phyloP scores from a whole-genome alignment of 805 yeast genomes.

The Wickerhamomyces pijperi region DNA sequence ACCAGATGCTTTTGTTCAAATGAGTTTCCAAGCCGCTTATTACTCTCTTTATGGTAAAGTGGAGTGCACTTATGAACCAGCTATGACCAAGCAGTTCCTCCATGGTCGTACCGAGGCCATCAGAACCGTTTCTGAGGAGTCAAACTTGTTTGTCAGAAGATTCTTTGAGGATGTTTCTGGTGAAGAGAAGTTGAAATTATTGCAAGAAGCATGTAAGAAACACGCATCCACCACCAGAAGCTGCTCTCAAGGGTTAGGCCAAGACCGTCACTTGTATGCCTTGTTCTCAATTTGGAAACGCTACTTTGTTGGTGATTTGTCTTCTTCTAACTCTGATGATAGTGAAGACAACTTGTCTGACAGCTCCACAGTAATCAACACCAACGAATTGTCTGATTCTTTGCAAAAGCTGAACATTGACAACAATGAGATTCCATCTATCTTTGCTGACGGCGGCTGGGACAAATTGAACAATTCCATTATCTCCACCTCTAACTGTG shows the following conservation, averaged over 20 bases:
- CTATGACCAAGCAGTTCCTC: slow-evolving; percentile 80
- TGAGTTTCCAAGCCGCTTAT: slow-evolving; percentile 89
- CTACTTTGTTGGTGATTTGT: slow-evolving; percentile 25
- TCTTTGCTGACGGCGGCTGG: slow-evolving; percentile 86
- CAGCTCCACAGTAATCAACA: slow-evolving; percentile 14
- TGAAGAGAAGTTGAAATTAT: slow-evolving; percentile 40
- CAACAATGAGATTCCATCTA: slow-evolving; percentile 44
- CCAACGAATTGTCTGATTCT: slow-evolving; percentile 2
- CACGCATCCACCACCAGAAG: slow-evolving; percentile 61
- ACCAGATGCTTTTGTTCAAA: slow-evolving; percentile 91
- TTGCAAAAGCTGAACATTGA: slow-evolving; percentile 4
- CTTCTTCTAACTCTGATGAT: slow-evolving; percentile 17
- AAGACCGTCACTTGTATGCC: slow-evolving; percentile 84
- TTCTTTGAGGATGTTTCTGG: slow-evolving; percentile 63
- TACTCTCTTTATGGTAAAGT: slow-evolving; percentile 87
- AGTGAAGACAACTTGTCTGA: slow-evolving; percentile 17
- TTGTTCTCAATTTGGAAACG: slow-evolving; percentile 80
- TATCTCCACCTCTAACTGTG: slow-evolving; percentile 81
- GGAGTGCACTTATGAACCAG: slow-evolving; percentile 92
- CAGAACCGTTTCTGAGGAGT: slow-evolving; percentile 71
- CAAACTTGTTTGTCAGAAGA: slow-evolving; percentile 73
- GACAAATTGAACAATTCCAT: slow-evolving; percentile 70
- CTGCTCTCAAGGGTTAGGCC: slow-evolving; percentile 75
- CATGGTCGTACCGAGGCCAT: slow-evolving; percentile 94
- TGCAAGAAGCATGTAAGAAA: slow-evolving; percentile 58